Evolutionary conservation across 2,329 filamentous ascomycete genomes (phyloP).

Genomic region (Escovopsis sp.): DNA sequence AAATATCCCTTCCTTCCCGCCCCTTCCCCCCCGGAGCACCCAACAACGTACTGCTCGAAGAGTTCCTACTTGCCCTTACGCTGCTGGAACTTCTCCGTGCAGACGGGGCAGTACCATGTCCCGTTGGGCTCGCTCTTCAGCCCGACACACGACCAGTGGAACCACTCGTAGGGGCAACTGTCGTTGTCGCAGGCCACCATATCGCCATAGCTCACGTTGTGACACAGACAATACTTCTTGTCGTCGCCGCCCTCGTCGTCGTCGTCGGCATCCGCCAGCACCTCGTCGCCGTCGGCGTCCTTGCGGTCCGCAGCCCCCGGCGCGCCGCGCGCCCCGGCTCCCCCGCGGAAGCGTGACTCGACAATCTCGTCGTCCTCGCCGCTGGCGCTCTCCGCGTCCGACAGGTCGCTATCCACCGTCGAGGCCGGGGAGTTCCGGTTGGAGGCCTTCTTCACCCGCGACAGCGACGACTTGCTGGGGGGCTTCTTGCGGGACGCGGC

Average conservation of each 20-base stretch:
- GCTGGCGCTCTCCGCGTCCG: constrained; percentile 44
- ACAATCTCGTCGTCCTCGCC: constrained; percentile 33
- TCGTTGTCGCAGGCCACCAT: constrained; percentile 86
- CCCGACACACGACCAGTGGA: constrained; percentile 65
- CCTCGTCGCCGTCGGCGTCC: constrained; percentile 35
- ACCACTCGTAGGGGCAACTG: constrained; percentile 71
- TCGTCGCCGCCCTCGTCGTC: constrained; percentile 63
- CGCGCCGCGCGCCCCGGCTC: constrained; percentile 6
- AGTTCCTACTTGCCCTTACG: constrained; percentile 15
- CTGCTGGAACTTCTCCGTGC: constrained; percentile 37
- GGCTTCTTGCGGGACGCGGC: constrained; percentile 32
- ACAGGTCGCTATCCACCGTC: constrained; percentile 49
- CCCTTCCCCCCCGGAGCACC: neutral
- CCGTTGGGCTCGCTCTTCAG: constrained; percentile 54
- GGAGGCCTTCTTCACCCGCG: constrained; percentile 44
- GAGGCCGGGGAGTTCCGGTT: constrained; percentile 48
- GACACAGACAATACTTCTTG: constrained; percentile 71
- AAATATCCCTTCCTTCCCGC: neutral
- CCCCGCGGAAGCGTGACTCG: constrained; percentile 19
- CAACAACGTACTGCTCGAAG: neutral
- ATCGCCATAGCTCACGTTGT: constrained; percentile 71
- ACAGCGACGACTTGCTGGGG: constrained; percentile 44
- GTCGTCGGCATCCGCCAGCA: constrained; percentile 39
- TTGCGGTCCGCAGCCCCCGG: constrained; percentile 17
- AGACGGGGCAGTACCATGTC: constrained; percentile 53